phyloP scores from a whole-genome alignment of 768 basidiomycete genomes.

The Guyanaporus albipodus region DNA sequence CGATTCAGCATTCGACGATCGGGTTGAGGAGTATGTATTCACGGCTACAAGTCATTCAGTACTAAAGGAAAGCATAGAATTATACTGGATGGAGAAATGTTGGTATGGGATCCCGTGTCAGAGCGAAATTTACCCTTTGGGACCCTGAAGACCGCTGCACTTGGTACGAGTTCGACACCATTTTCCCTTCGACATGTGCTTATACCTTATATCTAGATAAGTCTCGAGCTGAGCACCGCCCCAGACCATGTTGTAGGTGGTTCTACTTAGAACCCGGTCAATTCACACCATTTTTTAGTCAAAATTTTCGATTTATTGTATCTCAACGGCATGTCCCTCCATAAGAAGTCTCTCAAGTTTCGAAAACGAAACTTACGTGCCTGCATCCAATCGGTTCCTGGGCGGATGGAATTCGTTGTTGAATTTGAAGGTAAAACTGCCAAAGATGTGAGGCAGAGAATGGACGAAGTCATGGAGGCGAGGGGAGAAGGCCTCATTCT shows the following conservation, averaged over 20 bases:
- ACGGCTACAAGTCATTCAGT: not conserved
- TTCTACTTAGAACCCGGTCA: not conserved
- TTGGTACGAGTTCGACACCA: constrained; percentile 45
- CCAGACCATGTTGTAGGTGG: constrained; percentile 85
- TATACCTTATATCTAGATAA: constrained; percentile 46
- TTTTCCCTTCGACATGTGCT: not conserved
- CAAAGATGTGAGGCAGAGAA: constrained; percentile 72
- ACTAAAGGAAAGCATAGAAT: constrained; percentile 48
- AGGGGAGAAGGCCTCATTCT: constrained; percentile 93
- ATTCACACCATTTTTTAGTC: constrained; percentile 48
- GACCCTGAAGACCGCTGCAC: constrained; percentile 86
- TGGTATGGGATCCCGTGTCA: constrained; percentile 93
- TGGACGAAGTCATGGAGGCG: constrained; percentile 79
- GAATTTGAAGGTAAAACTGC: constrained; percentile 74
- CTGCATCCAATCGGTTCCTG: constrained; percentile 64
- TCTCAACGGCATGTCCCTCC: constrained; percentile 76
- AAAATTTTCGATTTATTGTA: constrained; percentile 95
- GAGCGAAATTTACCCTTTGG: constrained; percentile 91
- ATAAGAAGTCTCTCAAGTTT: constrained; percentile 65
- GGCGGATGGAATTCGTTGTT: constrained; percentile 75
- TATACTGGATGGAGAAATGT: constrained; percentile 96
- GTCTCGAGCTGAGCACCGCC: constrained; percentile 62
- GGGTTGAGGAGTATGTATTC: constrained; percentile 71
- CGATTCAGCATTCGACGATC: constrained; percentile 65
- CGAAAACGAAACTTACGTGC: constrained; percentile 75